Evolutionary conservation across 495 filamentous ascomycete genomes (phyloP).

Genomic region (Gamarada debralockiae): DNA sequence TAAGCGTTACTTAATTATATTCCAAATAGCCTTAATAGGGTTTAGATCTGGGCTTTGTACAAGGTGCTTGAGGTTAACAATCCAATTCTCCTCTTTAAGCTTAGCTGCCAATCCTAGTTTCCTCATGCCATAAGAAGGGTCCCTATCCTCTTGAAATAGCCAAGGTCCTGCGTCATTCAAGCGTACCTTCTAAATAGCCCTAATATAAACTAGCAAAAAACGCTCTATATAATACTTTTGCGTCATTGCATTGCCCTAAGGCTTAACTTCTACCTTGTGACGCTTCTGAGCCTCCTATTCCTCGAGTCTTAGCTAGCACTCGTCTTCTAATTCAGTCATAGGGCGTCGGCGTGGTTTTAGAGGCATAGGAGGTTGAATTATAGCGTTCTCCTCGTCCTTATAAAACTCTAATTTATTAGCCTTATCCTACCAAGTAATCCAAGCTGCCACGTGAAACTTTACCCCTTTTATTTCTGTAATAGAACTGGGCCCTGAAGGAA

Average conservation of each 20-base stretch:
- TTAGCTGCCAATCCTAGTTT: neutral
- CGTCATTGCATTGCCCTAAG: no score
- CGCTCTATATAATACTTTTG: constrained; percentile 11
- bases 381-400: no score
- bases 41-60: no score
- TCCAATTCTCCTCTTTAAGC: no score
- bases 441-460: constrained; percentile 6
- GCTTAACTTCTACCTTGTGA: constrained; percentile 1
- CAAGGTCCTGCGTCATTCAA: neutral
- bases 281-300: constrained; percentile 6
- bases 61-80: no score
- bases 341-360: constrained; percentile 4
- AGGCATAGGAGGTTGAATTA: no score
- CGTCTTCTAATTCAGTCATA: neutral
- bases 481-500: neutral
- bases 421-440: constrained; percentile 1
- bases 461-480: neutral
- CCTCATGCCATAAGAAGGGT: constrained; percentile 6
- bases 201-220: constrained; percentile 4
- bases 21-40: no score
- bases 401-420: constrained; percentile 8
- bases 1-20: constrained; percentile 13
- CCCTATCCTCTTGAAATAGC: constrained; percentile 12
- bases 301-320: neutral
- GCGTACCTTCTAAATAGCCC: neutral